Percentiles rank a stretch among this genome's conserved stretches.
phyloP scores from a whole-genome alignment of 2,329 filamentous ascomycete species.

The Penicillium occitanis region DNA sequence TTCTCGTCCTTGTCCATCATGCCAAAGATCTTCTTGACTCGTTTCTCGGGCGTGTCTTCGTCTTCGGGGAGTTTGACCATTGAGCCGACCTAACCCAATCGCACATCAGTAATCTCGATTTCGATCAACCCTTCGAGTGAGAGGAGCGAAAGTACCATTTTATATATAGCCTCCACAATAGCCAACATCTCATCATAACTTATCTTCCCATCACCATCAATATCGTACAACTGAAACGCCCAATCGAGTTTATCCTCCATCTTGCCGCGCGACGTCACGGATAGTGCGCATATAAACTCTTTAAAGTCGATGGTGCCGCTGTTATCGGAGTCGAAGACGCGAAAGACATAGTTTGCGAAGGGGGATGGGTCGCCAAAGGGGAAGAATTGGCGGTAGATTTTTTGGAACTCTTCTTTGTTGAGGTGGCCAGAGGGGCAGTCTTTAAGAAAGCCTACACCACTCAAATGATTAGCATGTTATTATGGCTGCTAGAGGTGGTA shows the following conservation, averaged over 20 bases:
- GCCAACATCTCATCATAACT: conserved; percentile 98
- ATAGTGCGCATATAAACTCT: conserved; percentile 97
- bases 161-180: conserved; percentile 99
- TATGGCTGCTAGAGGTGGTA: neutral
- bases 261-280: conserved; percentile 93
- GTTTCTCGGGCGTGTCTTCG: conserved; percentile 98
- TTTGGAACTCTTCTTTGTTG: conserved; percentile 98
- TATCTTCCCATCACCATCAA: conserved; percentile 98
- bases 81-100: conserved; percentile 73
- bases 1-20: conserved; percentile 99
- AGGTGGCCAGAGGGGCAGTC: conserved; percentile 96
- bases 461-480: neutral
- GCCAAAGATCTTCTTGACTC: conserved; percentile 94
- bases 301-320: conserved; percentile 99
- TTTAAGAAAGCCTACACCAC: conserved; percentile 79
- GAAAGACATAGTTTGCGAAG: conserved; percentile 98
- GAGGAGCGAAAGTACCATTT: conserved; percentile 69
- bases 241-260: conserved; percentile 99
- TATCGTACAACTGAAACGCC: conserved; percentile 99
- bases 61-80: conserved; percentile 99
- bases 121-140: conserved; percentile 10
- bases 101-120: conserved; percentile 21
- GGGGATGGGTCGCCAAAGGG: conserved; percentile 96
- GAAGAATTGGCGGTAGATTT: conserved; percentile 99
- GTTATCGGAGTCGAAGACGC: conserved; percentile 97